These are phyloP conservation scores for Misopates orontium DNA, from an alignment of 257 asterid species.

Conservation along the genomic window DNA sequence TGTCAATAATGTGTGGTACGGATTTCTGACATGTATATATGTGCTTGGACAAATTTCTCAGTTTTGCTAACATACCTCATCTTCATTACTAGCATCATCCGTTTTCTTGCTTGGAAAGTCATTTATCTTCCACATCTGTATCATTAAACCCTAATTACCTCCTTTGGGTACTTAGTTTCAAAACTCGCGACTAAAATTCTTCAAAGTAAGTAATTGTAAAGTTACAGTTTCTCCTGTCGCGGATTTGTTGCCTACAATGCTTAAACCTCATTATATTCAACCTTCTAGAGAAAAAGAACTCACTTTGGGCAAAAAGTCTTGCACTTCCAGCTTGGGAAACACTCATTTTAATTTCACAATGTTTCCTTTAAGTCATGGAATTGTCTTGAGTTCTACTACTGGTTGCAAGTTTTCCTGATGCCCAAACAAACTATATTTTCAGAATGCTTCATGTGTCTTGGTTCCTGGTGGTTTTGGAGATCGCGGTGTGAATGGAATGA, in stretches of 20 bases:
- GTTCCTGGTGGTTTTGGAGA: constrained; percentile 99
- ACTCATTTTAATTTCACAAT: background rate
- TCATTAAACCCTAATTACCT: background rate
- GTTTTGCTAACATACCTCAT: background rate
- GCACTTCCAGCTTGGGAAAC: background rate
- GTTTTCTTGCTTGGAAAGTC: background rate
- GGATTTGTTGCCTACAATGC: background rate
- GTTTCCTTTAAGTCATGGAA: background rate
- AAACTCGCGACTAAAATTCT: background rate
- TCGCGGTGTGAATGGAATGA: constrained; percentile 95
- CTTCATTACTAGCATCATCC: too few species aligned
- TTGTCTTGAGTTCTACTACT: constrained; percentile 1
- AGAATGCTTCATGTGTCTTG: constrained; percentile 90
- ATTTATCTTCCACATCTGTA: background rate
- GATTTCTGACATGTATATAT: background rate
- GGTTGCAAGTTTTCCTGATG: constrained; percentile 13
- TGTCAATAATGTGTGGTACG: constrained; percentile 3
- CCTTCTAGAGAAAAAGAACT: background rate
- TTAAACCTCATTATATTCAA: background rate
- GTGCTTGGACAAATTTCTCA: too few species aligned
- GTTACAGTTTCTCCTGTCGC: background rate
- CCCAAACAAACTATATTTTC: constrained; percentile 25
- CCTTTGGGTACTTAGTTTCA: constrained; percentile 9
- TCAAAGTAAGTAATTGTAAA: background rate
- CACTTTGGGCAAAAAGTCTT: background rate